Evolutionary conservation across 305 asterid genomes (phyloP).

Genomic region (Withania somnifera): DNA sequence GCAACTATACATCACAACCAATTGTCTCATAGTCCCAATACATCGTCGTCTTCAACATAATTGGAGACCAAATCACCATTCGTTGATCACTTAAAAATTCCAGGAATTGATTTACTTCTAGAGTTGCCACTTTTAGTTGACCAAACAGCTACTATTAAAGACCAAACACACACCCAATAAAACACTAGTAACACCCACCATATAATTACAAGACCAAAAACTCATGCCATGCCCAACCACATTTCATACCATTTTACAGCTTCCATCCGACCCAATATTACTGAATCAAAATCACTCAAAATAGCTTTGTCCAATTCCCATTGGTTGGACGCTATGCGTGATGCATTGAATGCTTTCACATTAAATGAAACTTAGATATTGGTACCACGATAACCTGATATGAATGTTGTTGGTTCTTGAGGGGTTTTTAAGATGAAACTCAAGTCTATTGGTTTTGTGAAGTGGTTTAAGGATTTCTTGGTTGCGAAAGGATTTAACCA

Average conservation of each 20-base stretch:
- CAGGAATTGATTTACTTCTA: too few relatives aligned
- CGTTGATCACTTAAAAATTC: neutral
- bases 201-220: neutral
- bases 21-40: neutral
- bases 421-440: neutral
- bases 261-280: neutral
- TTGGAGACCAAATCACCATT: neutral
- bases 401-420: neutral
- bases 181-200: neutral
- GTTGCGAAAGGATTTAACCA: too few relatives aligned
- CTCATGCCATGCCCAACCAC: neutral
- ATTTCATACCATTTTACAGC: neutral
- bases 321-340: neutral
- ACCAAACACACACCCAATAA: neutral
- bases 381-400: neutral
- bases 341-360: neutral
- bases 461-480: neutral
- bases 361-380: neutral
- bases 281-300: neutral
- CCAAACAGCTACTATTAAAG: neutral
- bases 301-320: neutral
- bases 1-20: neutral
- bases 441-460: neutral
- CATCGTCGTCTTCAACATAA: neutral
- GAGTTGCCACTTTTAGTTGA: neutral